Percentiles rank a stretch among this genome's conserved stretches.
These are phyloP conservation scores for Candida lessepsii DNA, from an alignment of 805 yeast species.

Conservation along the genomic window DNA sequence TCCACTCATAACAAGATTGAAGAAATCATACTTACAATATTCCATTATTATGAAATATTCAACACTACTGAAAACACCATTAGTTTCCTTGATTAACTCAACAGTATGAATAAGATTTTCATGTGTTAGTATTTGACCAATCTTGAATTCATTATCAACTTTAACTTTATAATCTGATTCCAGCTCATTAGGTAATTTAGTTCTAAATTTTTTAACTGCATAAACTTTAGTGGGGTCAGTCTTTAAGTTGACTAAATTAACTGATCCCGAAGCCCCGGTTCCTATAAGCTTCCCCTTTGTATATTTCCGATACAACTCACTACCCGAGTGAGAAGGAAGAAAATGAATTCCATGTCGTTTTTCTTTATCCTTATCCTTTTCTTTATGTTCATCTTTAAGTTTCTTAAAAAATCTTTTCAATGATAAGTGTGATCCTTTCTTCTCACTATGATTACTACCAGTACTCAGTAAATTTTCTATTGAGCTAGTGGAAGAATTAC, in stretches of 20 bases:
- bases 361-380: slow-evolving; percentile 9
- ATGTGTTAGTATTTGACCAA: slow-evolving; percentile 73
- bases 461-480: slow-evolving; percentile 12
- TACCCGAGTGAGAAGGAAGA: slow-evolving; percentile 19
- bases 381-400: slow-evolving; percentile 23
- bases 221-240: slow-evolving; percentile 52
- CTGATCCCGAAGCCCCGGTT: slow-evolving; percentile 94
- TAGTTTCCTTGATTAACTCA: slow-evolving; percentile 71
- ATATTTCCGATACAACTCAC: slow-evolving; percentile 50
- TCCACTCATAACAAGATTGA: slow-evolving; percentile 89
- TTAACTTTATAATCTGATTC: slow-evolving; percentile 71
- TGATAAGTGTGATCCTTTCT: slow-evolving; percentile 25
- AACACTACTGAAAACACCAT: slow-evolving; percentile 19
- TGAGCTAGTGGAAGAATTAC: slow-evolving; percentile 11
- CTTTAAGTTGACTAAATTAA: slow-evolving; percentile 67
- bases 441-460: slow-evolving; percentile 12
- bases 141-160: slow-evolving; percentile 77
- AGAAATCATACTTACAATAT: slow-evolving; percentile 87
- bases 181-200: slow-evolving; percentile 59
- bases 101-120: slow-evolving; percentile 77
- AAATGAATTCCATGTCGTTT: slow-evolving; percentile 12
- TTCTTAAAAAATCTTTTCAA: slow-evolving; percentile 55
- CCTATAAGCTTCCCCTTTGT: slow-evolving; percentile 70
- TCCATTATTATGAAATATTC: slow-evolving; percentile 81
- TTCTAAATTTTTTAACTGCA: slow-evolving; percentile 86